These are phyloP conservation scores for Epichloe festucae DNA, from an alignment of 2,329 filamentous ascomycete genomes.

Conservation along the genomic window DNA sequence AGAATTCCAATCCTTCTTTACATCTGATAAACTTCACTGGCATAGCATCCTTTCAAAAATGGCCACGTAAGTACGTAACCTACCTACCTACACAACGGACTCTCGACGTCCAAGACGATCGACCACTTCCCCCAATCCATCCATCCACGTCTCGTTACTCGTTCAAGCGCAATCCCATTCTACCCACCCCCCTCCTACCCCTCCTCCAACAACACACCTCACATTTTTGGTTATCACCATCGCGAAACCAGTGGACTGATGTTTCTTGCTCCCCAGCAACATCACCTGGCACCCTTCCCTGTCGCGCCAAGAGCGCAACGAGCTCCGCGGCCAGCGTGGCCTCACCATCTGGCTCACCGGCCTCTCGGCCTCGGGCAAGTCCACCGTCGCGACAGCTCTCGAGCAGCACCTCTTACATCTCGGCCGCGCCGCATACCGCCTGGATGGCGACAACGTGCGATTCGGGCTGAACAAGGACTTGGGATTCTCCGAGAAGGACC, in stretches of 20 bases:
- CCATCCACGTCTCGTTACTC: background rate
- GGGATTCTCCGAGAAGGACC: constrained; percentile 82
- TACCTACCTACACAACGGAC: background rate
- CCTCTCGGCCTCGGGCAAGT: constrained; percentile 91
- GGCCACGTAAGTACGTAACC: constrained; percentile 10
- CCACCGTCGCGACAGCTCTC: constrained; percentile 88
- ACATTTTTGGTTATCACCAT: too few relatives aligned
- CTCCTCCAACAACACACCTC: background rate
- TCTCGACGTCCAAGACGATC: background rate
- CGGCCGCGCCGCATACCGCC: constrained; percentile 71
- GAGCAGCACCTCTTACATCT: constrained; percentile 92
- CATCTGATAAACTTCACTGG: background rate
- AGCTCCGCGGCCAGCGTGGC: constrained; percentile 68
- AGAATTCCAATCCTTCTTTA: background rate
- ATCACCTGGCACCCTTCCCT: constrained; percentile 83
- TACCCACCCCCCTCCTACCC: background rate
- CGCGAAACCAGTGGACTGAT: too few relatives aligned
- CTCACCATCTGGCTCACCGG: constrained; percentile 98
- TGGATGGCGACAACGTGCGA: constrained; percentile 96
- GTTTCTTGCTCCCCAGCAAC: constrained; percentile 43
- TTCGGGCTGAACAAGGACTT: constrained; percentile 98
- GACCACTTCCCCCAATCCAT: background rate
- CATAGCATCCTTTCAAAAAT: constrained; percentile 2
- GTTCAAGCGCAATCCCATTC: background rate
- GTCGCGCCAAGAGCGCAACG: constrained; percentile 62